A percentile compares a stretch with the other conserved stretches of the same genome.
Evolutionary conservation across 2,329 filamentous ascomycete genomes (phyloP).

Genomic region (Aspergillus proliferans): DNA sequence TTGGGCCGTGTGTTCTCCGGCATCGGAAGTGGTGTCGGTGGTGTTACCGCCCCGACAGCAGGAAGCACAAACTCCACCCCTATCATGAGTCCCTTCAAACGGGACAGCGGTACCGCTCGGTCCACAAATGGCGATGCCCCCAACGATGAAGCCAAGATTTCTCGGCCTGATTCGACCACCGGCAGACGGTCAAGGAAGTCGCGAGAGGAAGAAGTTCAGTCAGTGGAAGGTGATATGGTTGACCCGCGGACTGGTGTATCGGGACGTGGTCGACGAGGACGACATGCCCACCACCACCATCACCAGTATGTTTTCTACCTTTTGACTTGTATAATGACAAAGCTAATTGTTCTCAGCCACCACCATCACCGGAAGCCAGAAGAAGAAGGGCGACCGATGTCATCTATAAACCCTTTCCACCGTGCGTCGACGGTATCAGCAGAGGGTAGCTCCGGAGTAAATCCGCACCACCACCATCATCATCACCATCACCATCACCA

Average conservation of each 20-base stretch:
- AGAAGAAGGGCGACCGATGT: constrained; percentile 35
- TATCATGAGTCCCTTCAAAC: constrained; percentile 47
- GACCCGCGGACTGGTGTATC: constrained; percentile 57
- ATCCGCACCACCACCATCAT: constrained; percentile 36
- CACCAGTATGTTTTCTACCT: constrained; percentile 44
- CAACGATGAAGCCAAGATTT: constrained; percentile 35
- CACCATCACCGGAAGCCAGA: constrained; percentile 52
- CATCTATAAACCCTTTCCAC: constrained; percentile 22
- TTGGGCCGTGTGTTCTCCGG: constrained; percentile 93
- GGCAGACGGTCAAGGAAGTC: constrained; percentile 60
- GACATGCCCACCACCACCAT: constrained; percentile 52
- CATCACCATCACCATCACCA: constrained; percentile 41
- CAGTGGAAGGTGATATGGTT: constrained; percentile 56
- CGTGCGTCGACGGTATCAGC: constrained; percentile 26
- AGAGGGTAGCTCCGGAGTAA: constrained; percentile 6
- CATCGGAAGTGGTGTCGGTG: constrained; percentile 66
- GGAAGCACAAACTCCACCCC: constrained; percentile 51
- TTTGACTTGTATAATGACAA: not conserved
- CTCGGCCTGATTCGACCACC: constrained; percentile 42
- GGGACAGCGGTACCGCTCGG: constrained; percentile 44
- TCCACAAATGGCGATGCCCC: constrained; percentile 31
- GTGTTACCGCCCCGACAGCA: constrained; percentile 43
- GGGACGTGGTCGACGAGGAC: constrained; percentile 61
- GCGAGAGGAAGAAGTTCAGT: constrained; percentile 66
- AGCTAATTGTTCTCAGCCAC: constrained; percentile 25